Evolutionary conservation across 78 protist genomes (phyloP).

Genomic region (Tieghemostelium lacteum): DNA sequence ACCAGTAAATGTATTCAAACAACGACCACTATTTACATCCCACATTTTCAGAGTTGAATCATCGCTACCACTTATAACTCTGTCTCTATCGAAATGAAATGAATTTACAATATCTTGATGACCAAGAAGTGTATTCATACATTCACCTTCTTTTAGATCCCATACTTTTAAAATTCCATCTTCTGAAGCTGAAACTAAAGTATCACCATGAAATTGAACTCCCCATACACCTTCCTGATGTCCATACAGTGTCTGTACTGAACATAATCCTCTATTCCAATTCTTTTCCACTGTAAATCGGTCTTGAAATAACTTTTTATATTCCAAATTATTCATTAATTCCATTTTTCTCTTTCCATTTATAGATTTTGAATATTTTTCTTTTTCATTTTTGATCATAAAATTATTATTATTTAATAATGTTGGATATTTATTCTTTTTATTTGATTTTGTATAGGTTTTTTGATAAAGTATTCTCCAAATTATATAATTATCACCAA

Average conservation of each 20-base stretch:
- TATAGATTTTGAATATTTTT: not conserved
- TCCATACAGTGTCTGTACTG: conserved; percentile 77
- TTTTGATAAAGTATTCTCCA: conserved; percentile 32
- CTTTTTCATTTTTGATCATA: not conserved
- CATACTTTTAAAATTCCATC: conserved; percentile 71
- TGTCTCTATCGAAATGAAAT: conserved; percentile 59
- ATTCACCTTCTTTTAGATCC: conserved; percentile 69
- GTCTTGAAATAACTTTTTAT: conserved; percentile 18
- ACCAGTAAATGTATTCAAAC: conserved; percentile 36
- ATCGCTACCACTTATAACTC: conserved; percentile 55
- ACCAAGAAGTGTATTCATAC: conserved; percentile 48
- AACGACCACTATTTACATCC: conserved; percentile 28
- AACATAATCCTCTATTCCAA: conserved; percentile 67
- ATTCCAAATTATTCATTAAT: not conserved
- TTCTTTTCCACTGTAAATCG: conserved; percentile 35
- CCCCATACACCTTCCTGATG: conserved; percentile 79
- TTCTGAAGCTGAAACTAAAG: conserved; percentile 40
- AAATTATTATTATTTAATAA: not conserved
- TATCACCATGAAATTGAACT: conserved; percentile 71
- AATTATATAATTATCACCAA: not conserved
- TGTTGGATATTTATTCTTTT: conserved; percentile 21
- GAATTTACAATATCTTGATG: conserved; percentile 63
- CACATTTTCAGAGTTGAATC: conserved; percentile 68
- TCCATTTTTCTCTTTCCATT: not conserved
- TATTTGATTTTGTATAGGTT: not conserved